Evolutionary conservation across 2,329 filamentous ascomycete species (phyloP), one percentile per base, ranked within the genome.

Genomic region (Aspergillus versicolor): DNA sequence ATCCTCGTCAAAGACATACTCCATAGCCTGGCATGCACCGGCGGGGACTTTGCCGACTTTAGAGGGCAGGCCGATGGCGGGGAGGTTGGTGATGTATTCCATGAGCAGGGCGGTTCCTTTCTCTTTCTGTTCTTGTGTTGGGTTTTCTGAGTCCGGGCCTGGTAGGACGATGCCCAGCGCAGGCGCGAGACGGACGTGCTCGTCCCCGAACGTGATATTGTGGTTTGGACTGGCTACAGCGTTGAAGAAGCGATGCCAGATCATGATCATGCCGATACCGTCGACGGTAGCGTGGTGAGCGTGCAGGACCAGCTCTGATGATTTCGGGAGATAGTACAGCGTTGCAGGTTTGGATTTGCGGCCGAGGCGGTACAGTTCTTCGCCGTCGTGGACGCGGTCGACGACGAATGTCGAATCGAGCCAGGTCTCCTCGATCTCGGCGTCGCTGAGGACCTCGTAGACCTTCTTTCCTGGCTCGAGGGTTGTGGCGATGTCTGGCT

Each of bases 301-400:
- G 11, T 41, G 43, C 7, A 57, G n/a, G n/a, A 57, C 43, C 3
- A 57, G 24, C 19, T 57, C 43, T 2, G 48, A 52, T 15, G 54
- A 48, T 13, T 32, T 22, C 4, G 54, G 54, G 2, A 57, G 32
- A 4, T 48, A 57, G 48, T 57, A 53, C 11, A 57, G 43, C 3
- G 48, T 57, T 11, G 49, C 17, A 5, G 43, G 54, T 7, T 24
- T 52, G 13, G 48, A 37, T 1, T 21, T 11, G 21, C 27, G 12
- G 12, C 17, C 32, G 1, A 27, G 22, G 4, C 11, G 42, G n/a
- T 48, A 42, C 7, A 57, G 34, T 8, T 52, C 49, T 1, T 57
- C 54, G 1, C 21, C 48, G 4, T 43, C 17, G n/a, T 13, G 15
- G 5, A 5, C 4, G 21, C 4, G 4, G 13, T 41, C 34, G 6